A percentile compares a stretch with the other conserved stretches of the same genome.
These are phyloP conservation scores for Pleurotus tuber-regium DNA, from an alignment of 768 basidiomycete genomes.

Conservation along the genomic window DNA sequence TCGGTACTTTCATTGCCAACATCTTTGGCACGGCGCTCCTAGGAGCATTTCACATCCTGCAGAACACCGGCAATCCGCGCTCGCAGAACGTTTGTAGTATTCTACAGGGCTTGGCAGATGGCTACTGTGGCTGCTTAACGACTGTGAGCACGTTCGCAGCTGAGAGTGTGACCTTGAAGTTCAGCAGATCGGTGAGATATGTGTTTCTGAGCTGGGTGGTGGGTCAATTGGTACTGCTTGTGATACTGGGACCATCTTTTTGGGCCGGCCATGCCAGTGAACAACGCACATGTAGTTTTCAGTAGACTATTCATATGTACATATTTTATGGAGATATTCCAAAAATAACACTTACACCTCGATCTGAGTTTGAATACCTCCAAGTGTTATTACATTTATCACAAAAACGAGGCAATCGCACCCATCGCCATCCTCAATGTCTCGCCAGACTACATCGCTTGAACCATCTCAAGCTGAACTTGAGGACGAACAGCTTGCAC, in stretches of 20 bases:
- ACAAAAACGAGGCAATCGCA: slow-evolving; percentile 21
- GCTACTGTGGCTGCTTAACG: slow-evolving; percentile 93
- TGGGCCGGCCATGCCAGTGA: slow-evolving; percentile 43
- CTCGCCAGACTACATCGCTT: slow-evolving; percentile 30
- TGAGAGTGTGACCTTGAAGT: slow-evolving; percentile 61
- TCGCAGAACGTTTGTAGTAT: slow-evolving; percentile 63
- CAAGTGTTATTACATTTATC: neutral
- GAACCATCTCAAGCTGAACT: slow-evolving; percentile 50
- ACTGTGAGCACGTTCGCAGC: slow-evolving; percentile 93
- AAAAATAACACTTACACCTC: neutral
- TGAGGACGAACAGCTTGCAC: slow-evolving; percentile 60
- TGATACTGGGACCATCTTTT: slow-evolving; percentile 70
- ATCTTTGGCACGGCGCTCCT: slow-evolving; percentile 80
- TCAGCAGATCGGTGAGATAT: slow-evolving; percentile 66
- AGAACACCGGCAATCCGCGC: slow-evolving; percentile 45
- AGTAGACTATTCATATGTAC: slow-evolving; percentile 8
- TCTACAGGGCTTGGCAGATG: slow-evolving; percentile 81
- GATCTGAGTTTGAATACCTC: slow-evolving; percentile 13
- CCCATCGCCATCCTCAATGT: slow-evolving; percentile 25
- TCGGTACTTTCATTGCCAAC: slow-evolving; percentile 81
- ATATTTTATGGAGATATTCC: neutral
- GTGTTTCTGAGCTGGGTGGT: slow-evolving; percentile 61
- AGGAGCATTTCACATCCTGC: slow-evolving; percentile 68
- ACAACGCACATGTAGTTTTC: slow-evolving; percentile 49
- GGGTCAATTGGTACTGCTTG: slow-evolving; percentile 68